These are phyloP conservation scores for Colletotrichum endophyticum DNA, from an alignment of 2,329 filamentous ascomycete species.

Conservation along the genomic window DNA sequence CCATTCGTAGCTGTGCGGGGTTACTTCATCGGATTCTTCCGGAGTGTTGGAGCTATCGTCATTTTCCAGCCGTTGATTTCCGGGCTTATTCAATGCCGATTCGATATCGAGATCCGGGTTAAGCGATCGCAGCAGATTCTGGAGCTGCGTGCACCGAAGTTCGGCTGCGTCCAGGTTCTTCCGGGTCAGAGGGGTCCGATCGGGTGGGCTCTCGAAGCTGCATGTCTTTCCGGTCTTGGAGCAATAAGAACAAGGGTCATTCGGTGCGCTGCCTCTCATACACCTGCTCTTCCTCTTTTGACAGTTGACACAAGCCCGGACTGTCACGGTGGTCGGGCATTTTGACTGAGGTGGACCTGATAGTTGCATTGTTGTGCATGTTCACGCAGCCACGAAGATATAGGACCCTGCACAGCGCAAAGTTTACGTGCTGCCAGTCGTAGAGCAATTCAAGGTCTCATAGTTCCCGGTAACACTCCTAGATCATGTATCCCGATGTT, in stretches of 20 bases:
- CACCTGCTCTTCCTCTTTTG: slow-evolving; percentile 22
- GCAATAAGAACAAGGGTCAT: slow-evolving; percentile 33
- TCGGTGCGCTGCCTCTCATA: slow-evolving; percentile 3
- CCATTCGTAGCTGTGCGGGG: slow-evolving; percentile 23
- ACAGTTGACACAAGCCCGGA: slow-evolving; percentile 24
- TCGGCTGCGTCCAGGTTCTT: slow-evolving; percentile 38
- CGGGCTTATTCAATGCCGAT: not conserved
- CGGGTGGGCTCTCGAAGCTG: slow-evolving; percentile 34
- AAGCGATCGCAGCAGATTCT: slow-evolving; percentile 29
- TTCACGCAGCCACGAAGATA: not conserved
- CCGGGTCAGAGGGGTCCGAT: slow-evolving; percentile 38
- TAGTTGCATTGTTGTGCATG: not conserved
- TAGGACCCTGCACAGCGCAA: not conserved
- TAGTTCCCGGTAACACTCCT: not conserved
- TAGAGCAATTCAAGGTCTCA: not conserved
- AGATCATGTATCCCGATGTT: not conserved
- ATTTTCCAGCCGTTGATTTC: not conserved
- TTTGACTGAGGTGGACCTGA: not conserved
- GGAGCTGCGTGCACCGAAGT: slow-evolving; percentile 29
- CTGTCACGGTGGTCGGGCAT: not conserved
- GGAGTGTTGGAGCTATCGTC: not conserved
- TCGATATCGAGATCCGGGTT: slow-evolving; percentile 32
- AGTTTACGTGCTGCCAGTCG: not conserved
- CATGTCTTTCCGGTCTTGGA: slow-evolving; percentile 32
- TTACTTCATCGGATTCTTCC: not conserved